A percentile compares a stretch with the other conserved stretches of the same genome.
Conservation (phyloP, 2,329 filamentous ascomycete species). For the Coniochaeta prunicola region DNA sequence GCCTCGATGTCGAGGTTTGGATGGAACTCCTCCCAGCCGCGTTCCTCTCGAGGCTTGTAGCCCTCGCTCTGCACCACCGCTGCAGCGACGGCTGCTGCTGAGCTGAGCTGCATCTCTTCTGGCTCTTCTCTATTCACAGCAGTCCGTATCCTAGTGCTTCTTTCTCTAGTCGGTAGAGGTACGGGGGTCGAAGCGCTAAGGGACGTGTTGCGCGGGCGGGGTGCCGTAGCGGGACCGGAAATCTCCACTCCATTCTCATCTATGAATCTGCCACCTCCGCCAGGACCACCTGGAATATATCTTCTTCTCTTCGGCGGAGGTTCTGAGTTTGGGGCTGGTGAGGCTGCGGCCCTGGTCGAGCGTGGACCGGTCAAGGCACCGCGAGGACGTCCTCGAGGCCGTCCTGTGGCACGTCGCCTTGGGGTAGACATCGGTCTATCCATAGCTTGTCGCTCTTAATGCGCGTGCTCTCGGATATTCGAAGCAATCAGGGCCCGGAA, state of each 20-base stretch:
- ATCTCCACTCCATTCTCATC: constrained; percentile 62
- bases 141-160: constrained; percentile 48
- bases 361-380: constrained; percentile 23
- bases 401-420: constrained; percentile 31
- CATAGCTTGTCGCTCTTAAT: constrained; percentile 15
- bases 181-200: constrained; percentile 40
- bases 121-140: constrained; percentile 41
- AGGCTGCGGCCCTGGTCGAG: constrained; percentile 13
- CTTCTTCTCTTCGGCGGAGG: constrained; percentile 63
- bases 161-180: constrained; percentile 46
- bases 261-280: constrained; percentile 77
- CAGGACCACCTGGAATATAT: constrained; percentile 82
- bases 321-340: constrained; percentile 37
- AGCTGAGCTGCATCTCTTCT: constrained; percentile 68
- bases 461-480: neutral
- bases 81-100: constrained; percentile 81
- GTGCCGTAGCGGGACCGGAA: constrained; percentile 39
- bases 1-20: constrained; percentile 87
- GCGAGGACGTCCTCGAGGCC: constrained; percentile 38
- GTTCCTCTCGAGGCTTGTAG: constrained; percentile 94
- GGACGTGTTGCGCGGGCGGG: constrained; percentile 43
- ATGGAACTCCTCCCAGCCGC: constrained; percentile 97
- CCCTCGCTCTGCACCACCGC: constrained; percentile 87
- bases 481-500: neutral
- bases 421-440: constrained; percentile 27